Base-by-base conservation (phyloP, 257 asterid genomes). In the Solanum chmielewskii region DNA sequence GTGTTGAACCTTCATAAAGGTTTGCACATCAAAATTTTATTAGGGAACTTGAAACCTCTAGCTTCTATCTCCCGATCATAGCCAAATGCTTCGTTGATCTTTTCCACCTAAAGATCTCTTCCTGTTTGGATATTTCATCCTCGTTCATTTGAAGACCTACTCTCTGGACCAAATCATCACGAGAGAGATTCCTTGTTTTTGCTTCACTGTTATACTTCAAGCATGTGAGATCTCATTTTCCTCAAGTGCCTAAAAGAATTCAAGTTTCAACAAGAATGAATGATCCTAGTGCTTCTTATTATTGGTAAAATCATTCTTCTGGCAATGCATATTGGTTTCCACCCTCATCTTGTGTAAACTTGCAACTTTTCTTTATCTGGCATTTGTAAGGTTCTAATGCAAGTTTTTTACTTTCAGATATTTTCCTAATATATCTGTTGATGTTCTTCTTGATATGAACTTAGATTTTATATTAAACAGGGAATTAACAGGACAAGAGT, bases 401-500 rank as follows among this genome's bases (percentile, higher is more conserved):
- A 45, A 23, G 76, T 68, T 66, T 35, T 25, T 27, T 41, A 47
- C 47, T 49, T 39, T 52, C 49, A 47, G 20, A 10, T 71, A 62
- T 70, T 78, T 68, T 83, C 71, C 86, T 37, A 86, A 39, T 81
- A 49, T 73, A 62, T 86, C 21, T 69, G 86, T 83, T 37, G 84
- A 62, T 74, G 85, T 81, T 83, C 87, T 84, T 89, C 87, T 90
- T 91, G 89, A 84, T 89, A 87, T 66, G 86, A 91, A 42, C 87
- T 88, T 82, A 90, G 84, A 89, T 91, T 91, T 90, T 92, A 84
- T 92, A 91, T 92, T 91, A 92, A 95, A 92, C 94, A 96, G 99
- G 99, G 99, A 88, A 96, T 96, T 91, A 96, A 95, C 93, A 95
- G 99, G 95, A 91, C 88, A 92, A 94, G 99, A 92, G 94, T 95